Conservation (phyloP, 164 flowering plant species). For the Taxillus chinensis region DNA sequence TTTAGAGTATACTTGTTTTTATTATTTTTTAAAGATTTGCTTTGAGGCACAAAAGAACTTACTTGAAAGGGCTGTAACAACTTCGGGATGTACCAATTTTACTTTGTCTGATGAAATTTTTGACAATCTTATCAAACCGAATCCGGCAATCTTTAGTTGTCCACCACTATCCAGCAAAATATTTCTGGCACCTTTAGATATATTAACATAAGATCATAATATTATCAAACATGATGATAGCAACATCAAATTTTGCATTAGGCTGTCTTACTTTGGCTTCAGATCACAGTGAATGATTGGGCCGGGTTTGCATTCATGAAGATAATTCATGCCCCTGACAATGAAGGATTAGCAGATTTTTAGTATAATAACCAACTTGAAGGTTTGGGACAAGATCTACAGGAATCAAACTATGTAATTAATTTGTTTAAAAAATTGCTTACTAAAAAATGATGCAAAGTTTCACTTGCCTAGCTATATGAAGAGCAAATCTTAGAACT, state of each 20-base stretch:
- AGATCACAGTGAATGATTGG: slow-evolving; percentile 87
- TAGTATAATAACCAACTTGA: not conserved
- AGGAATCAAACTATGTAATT: not conserved
- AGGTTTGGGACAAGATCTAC: not conserved
- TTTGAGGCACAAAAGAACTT: slow-evolving; percentile 18
- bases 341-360: slow-evolving; percentile 6
- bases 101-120: slow-evolving; percentile 61
- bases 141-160: slow-evolving; percentile 81
- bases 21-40: no score
- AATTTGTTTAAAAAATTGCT: not conserved
- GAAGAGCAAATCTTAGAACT: slow-evolving; percentile 81
- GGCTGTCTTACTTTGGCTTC: slow-evolving; percentile 92
- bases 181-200: slow-evolving; percentile 99
- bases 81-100: slow-evolving; percentile 36
- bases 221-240: slow-evolving; percentile 7
- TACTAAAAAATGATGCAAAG: not conserved
- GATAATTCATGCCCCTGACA: slow-evolving; percentile 96
- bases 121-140: slow-evolving; percentile 69
- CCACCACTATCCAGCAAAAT: slow-evolving; percentile 97
- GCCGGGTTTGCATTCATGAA: slow-evolving; percentile 95
- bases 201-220: slow-evolving; percentile 39
- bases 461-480: slow-evolving; percentile 71
- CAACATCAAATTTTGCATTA: slow-evolving; percentile 28
- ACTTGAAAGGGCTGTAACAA: slow-evolving; percentile 51
- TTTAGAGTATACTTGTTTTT: no score